Conservation (phyloP, 306 rosid genomes). For the Elaeagnus macrophylla region DNA sequence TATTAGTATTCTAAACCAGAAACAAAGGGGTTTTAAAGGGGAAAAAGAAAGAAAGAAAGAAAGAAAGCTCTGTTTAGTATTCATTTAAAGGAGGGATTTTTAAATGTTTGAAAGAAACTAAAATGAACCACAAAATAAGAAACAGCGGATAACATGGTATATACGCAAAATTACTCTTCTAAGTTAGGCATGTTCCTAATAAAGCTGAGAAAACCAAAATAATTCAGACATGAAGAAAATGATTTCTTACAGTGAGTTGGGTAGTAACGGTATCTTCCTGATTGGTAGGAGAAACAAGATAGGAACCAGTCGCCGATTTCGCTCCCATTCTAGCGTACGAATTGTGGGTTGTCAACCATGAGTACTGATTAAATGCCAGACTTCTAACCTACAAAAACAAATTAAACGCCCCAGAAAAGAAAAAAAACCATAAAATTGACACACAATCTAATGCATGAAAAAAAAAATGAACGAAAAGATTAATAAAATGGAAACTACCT, state of each 20-base stretch:
- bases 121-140: too few relatives aligned
- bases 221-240: background rate
- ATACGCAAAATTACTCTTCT: too few relatives aligned
- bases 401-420: background rate
- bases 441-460: background rate
- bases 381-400: slow-evolving; percentile 42
- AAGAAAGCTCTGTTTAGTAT: too few relatives aligned
- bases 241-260: slow-evolving; percentile 61
- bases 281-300: slow-evolving; percentile 52
- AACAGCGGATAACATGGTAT: too few relatives aligned
- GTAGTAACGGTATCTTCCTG: slow-evolving; percentile 62
- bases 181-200: background rate
- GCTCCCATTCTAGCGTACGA: slow-evolving; percentile 61
- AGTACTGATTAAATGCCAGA: slow-evolving; percentile 63
- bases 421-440: background rate
- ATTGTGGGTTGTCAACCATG: slow-evolving; percentile 97
- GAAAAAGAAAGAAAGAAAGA: too few relatives aligned
- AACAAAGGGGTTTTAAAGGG: too few relatives aligned
- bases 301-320: slow-evolving; percentile 53
- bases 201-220: slow-evolving; percentile 6
- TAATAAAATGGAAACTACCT: slow-evolving; percentile 25
- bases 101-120: too few relatives aligned
- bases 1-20: too few relatives aligned
- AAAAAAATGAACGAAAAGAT: background rate
- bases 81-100: too few relatives aligned